phyloP scores from a whole-genome alignment of 208 protist genomes.

The Leishmania gerbilli region DNA sequence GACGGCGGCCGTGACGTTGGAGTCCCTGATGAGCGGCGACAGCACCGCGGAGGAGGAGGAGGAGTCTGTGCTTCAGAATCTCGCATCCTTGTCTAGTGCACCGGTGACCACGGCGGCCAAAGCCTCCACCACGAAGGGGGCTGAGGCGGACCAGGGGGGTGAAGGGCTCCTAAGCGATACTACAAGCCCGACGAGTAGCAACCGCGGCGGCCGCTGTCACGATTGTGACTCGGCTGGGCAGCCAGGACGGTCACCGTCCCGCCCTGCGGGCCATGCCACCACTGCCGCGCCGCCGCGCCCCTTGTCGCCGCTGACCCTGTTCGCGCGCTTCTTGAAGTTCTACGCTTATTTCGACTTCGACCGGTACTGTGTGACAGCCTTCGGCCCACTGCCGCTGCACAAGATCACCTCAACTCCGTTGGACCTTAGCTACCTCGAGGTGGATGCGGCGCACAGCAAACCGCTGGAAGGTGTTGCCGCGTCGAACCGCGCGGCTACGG shows the following conservation, averaged over 20 bases:
- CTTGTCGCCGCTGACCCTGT: conserved; percentile 57
- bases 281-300: neutral
- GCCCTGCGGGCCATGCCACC: neutral
- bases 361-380: conserved; percentile 77
- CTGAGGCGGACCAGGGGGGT: neutral
- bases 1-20: neutral
- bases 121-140: conserved; percentile 2
- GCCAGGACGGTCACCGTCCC: neutral
- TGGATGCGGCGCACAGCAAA: conserved; percentile 38
- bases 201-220: neutral
- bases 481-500: conserved; percentile 15
- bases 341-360: conserved; percentile 85
- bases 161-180: neutral
- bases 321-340: conserved; percentile 82
- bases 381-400: conserved; percentile 70
- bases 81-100: conserved; percentile 17
- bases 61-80: conserved; percentile 11
- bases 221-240: neutral
- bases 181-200: neutral
- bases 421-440: conserved; percentile 68
- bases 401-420: conserved; percentile 50
- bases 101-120: neutral
- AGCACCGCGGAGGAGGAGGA: neutral
- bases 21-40: neutral
- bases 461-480: conserved; percentile 12